Percentiles rank a stretch among this genome's conserved stretches.
These are phyloP conservation scores for Schizosaccharomyces japonicus DNA, from an alignment of 805 yeast genomes.

Conservation along the genomic window DNA sequence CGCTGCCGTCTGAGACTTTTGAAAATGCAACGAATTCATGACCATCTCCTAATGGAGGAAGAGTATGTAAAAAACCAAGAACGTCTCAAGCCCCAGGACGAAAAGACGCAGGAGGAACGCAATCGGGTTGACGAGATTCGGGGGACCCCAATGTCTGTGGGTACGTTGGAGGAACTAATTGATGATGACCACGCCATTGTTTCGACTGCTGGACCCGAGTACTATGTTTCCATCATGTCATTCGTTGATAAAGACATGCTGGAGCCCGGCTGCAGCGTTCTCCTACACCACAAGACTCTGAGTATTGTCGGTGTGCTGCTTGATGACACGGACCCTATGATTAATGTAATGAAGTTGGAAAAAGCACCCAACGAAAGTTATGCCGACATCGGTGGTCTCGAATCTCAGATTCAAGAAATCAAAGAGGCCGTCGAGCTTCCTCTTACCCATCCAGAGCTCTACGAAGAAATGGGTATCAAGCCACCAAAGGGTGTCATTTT, in stretches of 20 bases:
- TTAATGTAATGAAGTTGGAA: slow-evolving; percentile 89
- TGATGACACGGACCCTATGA: slow-evolving; percentile 96
- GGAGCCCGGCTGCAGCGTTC: slow-evolving; percentile 92
- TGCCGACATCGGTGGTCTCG: slow-evolving; percentile 93
- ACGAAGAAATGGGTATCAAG: slow-evolving; percentile 95
- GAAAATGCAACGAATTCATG: slow-evolving; percentile 88
- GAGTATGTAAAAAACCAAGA: slow-evolving; percentile 84
- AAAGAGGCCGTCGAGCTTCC: slow-evolving; percentile 94
- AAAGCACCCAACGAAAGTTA: slow-evolving; percentile 92
- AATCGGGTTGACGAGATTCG: slow-evolving; percentile 85
- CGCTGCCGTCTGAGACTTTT: slow-evolving; percentile 78
- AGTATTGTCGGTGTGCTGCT: slow-evolving; percentile 93
- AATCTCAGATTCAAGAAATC: slow-evolving; percentile 86
- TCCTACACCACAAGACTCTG: slow-evolving; percentile 85
- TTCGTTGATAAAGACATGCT: slow-evolving; percentile 89
- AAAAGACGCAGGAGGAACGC: slow-evolving; percentile 86
- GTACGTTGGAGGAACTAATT: slow-evolving; percentile 86
- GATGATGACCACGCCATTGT: slow-evolving; percentile 98
- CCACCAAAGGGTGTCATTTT: slow-evolving; percentile 95
- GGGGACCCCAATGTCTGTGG: slow-evolving; percentile 89
- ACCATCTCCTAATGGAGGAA: slow-evolving; percentile 80
- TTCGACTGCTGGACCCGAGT: slow-evolving; percentile 87
- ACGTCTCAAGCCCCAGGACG: slow-evolving; percentile 83
- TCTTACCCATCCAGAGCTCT: slow-evolving; percentile 82
- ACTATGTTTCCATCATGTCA: slow-evolving; percentile 82